Conservation (phyloP, 495 filamentous ascomycete genomes). For the Talaromyces liani region DNA sequence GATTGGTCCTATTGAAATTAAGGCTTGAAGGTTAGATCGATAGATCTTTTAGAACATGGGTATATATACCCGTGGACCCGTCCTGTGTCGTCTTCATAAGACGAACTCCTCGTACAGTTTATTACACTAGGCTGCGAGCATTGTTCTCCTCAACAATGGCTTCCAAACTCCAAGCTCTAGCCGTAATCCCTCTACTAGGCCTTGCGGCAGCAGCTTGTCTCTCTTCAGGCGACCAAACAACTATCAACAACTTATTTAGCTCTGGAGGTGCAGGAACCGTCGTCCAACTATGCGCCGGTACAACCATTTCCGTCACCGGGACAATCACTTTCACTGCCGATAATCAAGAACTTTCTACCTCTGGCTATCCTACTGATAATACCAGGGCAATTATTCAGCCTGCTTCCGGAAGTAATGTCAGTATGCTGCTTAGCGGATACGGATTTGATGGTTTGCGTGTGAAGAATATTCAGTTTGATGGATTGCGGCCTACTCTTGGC, state of each 20-base stretch:
- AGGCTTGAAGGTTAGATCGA: background rate
- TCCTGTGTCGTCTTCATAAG: no score
- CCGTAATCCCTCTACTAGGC: background rate
- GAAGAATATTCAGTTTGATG: conserved; percentile 13
- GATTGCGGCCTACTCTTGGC: conserved; percentile 8
- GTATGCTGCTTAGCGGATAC: conserved; percentile 10
- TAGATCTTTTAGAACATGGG: background rate
- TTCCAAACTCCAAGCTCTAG: background rate
- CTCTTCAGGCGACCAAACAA: conserved; percentile 12
- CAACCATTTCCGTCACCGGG: conserved; percentile 10
- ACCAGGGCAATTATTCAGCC: conserved; percentile 6
- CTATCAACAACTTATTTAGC: conserved; percentile 12
- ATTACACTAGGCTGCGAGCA: no score
- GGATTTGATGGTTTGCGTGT: conserved; percentile 6
- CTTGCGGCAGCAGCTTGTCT: conserved; percentile 9
- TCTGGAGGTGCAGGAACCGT: conserved; percentile 8
- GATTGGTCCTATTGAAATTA: background rate
- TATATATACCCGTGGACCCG: no score
- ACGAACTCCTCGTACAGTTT: no score
- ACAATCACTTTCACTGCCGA: conserved; percentile 13
- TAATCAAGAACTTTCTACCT: conserved; percentile 15
- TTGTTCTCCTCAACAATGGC: background rate
- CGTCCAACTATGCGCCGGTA: conserved; percentile 12
- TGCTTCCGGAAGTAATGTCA: conserved; percentile 8
- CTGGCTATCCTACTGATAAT: conserved; percentile 13